These are phyloP conservation scores for Galeopsis tetrahit DNA, from an alignment of 257 asterid genomes.

Conservation along the genomic window DNA sequence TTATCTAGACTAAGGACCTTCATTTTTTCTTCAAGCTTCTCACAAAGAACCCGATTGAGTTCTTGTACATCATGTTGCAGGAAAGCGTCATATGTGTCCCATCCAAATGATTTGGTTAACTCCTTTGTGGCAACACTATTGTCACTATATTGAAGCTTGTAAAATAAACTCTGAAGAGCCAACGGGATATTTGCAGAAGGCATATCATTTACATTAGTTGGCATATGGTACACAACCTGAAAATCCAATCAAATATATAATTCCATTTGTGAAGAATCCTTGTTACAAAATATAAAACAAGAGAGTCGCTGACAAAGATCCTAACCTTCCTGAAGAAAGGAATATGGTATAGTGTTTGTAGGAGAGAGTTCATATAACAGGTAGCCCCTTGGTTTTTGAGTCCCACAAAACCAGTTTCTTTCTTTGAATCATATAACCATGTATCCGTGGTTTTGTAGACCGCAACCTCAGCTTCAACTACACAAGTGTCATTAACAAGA, in stretches of 20 bases:
- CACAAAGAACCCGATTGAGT: constrained; percentile 54
- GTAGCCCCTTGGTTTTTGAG: constrained; percentile 62
- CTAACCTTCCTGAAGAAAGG: constrained; percentile 64
- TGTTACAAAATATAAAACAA: constrained; percentile 22
- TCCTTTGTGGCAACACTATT: constrained; percentile 50
- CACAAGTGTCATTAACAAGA: constrained; percentile 47
- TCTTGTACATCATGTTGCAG: constrained; percentile 62
- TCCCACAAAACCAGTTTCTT: constrained; percentile 62
- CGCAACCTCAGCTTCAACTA: constrained; percentile 54
- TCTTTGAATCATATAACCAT: constrained; percentile 47
- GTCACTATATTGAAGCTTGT: constrained; percentile 54
- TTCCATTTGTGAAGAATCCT: constrained; percentile 27
- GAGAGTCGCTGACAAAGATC: constrained; percentile 24
- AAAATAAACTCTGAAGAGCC: constrained; percentile 61
- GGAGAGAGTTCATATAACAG: constrained; percentile 63
- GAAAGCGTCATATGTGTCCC: constrained; percentile 59
- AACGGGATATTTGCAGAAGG: constrained; percentile 56
- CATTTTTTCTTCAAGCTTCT: constrained; percentile 64
- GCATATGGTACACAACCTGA: constrained; percentile 60
- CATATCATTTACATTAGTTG: constrained; percentile 46
- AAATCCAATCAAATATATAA: constrained; percentile 27
- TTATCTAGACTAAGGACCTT: constrained; percentile 40
- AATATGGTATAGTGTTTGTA: constrained; percentile 56
- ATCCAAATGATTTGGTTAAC: constrained; percentile 62
- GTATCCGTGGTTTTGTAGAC: constrained; percentile 39